phyloP scores from a whole-genome alignment of 2,329 filamentous ascomycete species.

The Colletotrichum navitas region DNA sequence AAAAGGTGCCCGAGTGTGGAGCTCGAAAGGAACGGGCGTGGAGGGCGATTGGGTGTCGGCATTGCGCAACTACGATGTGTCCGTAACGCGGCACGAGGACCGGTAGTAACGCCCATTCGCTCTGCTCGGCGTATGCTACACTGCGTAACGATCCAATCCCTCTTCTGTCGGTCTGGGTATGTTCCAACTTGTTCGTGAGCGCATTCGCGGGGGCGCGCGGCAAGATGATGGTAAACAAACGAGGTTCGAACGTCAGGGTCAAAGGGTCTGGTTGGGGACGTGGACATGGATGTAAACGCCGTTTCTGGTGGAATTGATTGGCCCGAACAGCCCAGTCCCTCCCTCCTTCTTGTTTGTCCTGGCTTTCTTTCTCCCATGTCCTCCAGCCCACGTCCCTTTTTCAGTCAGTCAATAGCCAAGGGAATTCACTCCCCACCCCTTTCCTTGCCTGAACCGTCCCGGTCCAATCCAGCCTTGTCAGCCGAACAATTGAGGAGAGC shows the following conservation, averaged over 20 bases:
- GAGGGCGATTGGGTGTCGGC: not conserved
- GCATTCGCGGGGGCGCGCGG: conserved; percentile 2
- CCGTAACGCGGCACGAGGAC: not conserved
- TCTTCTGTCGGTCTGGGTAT: not conserved
- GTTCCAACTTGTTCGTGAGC: not conserved
- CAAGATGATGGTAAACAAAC: not conserved
- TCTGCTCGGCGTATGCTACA: not conserved
- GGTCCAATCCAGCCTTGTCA: not conserved
- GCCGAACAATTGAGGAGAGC: not conserved
- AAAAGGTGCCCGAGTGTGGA: not conserved
- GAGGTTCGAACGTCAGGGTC: conserved; percentile 10
- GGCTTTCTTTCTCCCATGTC: conserved; percentile 8
- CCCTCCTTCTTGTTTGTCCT: not conserved
- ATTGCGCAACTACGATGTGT: not conserved
- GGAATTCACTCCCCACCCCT: too few species aligned
- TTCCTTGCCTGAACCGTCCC: not conserved
- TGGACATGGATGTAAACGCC: not conserved
- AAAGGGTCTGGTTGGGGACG: not conserved
- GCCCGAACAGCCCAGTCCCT: not conserved
- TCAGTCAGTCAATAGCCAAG: not conserved
- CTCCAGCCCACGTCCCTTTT: not conserved
- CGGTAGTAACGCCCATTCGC: not conserved
- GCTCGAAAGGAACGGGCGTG: not conserved
- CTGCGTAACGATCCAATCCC: not conserved
- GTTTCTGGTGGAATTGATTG: conserved; percentile 5